Conservation (phyloP, 2,329 filamentous ascomycete species). For the Akanthomyces muscarius region DNA sequence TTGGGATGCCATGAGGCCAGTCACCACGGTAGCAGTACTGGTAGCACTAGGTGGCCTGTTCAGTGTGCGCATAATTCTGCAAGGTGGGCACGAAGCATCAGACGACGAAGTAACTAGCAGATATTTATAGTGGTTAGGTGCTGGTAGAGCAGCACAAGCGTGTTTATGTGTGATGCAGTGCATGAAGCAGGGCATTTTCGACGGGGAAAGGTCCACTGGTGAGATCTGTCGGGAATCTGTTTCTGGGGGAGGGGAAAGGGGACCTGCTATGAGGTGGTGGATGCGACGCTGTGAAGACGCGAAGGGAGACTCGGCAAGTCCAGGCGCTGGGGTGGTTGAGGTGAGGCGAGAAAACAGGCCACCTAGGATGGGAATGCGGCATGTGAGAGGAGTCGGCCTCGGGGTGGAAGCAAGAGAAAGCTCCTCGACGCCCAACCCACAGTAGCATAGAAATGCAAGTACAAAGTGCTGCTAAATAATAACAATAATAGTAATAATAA, state of each 20-base stretch:
- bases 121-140: not conserved
- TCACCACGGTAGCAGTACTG: not conserved
- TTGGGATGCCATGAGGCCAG: not conserved
- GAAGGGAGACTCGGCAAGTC: not conserved
- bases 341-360: conserved; percentile 13
- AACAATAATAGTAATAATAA: no score
- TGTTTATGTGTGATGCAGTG: not conserved
- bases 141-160: not conserved
- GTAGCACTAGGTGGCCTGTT: not conserved
- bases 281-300: not conserved
- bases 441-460: no score
- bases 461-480: no score
- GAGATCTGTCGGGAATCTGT: conserved; percentile 1
- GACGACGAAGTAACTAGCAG: not conserved
- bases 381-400: conserved; percentile 5
- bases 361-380: not conserved
- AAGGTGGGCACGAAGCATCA: not conserved
- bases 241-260: not conserved
- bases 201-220: not conserved
- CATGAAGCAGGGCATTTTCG: conserved; percentile 3
- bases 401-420: not conserved
- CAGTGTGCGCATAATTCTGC: not conserved
- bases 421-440: no score
- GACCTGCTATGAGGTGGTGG: not conserved
- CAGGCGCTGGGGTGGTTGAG: not conserved